phyloP scores from a whole-genome alignment of 495 filamentous ascomycete species.

The Aspergillus kassunensis region DNA sequence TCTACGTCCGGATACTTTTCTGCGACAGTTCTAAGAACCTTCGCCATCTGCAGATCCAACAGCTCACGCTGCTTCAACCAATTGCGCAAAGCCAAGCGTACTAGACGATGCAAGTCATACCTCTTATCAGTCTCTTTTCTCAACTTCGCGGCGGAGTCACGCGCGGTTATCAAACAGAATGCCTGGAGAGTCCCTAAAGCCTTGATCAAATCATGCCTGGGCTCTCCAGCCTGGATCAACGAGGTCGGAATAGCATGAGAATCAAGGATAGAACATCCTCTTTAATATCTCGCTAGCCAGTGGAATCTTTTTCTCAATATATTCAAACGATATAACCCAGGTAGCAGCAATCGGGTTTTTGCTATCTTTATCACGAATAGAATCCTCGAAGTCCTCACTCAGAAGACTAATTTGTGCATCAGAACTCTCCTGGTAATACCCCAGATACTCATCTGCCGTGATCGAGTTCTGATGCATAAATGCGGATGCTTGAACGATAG shows the following conservation, averaged over 20 bases:
- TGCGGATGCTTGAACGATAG: background rate
- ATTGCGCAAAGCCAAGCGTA: too few relatives aligned
- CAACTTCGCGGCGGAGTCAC: too few relatives aligned
- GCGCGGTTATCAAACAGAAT: too few relatives aligned
- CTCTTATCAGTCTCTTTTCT: too few relatives aligned
- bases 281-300: background rate
- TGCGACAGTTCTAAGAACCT: too few relatives aligned
- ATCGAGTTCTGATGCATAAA: slow-evolving; percentile 1
- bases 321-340: slow-evolving; percentile 3
- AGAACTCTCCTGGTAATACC: background rate
- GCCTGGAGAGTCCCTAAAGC: background rate
- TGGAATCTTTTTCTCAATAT: background rate
- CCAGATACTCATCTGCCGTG: background rate
- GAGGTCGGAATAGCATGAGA: background rate
- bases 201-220: background rate
- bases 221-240: background rate
- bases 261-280: background rate
- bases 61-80: too few relatives aligned
- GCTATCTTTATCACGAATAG: background rate
- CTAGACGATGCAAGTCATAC: too few relatives aligned
- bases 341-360: background rate
- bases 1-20: background rate
- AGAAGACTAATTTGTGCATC: background rate
- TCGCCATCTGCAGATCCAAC: too few relatives aligned
- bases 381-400: slow-evolving; percentile 1